Conservation (phyloP, 192 early-diverging fungal species). For the Obelidium mucronatum region DNA sequence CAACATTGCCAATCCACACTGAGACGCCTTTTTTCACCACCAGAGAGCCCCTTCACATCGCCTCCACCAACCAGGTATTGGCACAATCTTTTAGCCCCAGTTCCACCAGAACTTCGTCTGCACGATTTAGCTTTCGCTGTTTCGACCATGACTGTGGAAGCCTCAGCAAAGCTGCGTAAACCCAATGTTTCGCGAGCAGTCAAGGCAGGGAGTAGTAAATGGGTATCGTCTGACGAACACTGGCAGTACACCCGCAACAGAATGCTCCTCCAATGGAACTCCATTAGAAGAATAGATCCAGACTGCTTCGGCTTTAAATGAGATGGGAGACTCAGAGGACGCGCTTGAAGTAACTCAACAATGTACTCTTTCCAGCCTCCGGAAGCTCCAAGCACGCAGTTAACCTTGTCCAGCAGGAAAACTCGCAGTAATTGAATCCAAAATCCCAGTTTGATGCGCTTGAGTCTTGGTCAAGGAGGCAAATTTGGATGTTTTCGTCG, state of each 20-base stretch:
- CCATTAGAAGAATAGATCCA: constrained; percentile 39
- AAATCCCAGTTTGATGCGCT: no score
- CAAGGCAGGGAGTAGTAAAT: constrained; percentile 49
- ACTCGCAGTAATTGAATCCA: constrained; percentile 32
- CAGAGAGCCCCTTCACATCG: constrained; percentile 61
- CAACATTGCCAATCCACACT: constrained; percentile 65
- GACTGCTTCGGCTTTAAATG: constrained; percentile 14
- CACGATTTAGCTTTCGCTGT: constrained; percentile 38
- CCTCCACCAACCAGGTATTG: constrained; percentile 46
- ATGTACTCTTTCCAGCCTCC: constrained; percentile 54
- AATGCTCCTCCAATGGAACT: constrained; percentile 12
- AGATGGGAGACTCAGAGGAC: constrained; percentile 27
- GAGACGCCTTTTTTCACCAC: constrained; percentile 75
- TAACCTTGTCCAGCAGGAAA: constrained; percentile 46
- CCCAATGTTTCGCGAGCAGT: constrained; percentile 52
- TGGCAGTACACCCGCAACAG: constrained; percentile 41
- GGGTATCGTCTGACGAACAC: constrained; percentile 49
- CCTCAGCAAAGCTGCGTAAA: constrained; percentile 47
- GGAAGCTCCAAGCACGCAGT: constrained; percentile 54
- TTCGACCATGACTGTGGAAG: constrained; percentile 38
- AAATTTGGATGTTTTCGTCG: neutral
- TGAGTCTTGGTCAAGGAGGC: no score
- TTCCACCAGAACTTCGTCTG: constrained; percentile 41
- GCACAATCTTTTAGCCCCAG: constrained; percentile 52
- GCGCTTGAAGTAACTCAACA: constrained; percentile 46